phyloP scores from a whole-genome alignment of 352 stramenopile species.

The Pythium oligandrum region DNA sequence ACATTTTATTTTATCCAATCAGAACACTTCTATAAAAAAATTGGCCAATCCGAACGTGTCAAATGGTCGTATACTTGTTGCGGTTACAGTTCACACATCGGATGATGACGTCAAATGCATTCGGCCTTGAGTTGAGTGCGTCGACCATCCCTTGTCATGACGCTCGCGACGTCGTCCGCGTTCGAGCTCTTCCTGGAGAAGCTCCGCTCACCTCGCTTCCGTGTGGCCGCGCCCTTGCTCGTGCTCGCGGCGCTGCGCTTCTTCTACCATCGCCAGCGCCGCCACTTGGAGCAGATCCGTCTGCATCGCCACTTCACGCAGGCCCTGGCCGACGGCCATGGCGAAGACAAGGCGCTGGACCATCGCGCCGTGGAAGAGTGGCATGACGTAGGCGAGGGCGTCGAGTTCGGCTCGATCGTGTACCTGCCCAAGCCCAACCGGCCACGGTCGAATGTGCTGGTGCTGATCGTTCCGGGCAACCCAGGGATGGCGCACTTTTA shows the following conservation, averaged over 20 bases:
- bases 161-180: conserved; percentile 2
- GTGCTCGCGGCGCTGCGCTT: conserved; percentile 37
- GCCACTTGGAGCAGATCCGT: conserved; percentile 34
- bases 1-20: conserved; percentile 12
- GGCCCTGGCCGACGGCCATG: conserved; percentile 18
- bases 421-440: conserved; percentile 23
- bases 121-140: not conserved
- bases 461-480: conserved; percentile 66
- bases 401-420: conserved; percentile 38
- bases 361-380: conserved; percentile 36
- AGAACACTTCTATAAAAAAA: not conserved
- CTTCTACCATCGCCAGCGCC: conserved; percentile 36
- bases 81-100: not conserved
- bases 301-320: conserved; percentile 31
- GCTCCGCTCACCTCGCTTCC: conserved; percentile 19
- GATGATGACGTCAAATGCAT: not conserved
- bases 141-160: conserved; percentile 3
- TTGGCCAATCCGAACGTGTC: too few relatives aligned
- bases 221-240: conserved; percentile 28
- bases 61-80: conserved; percentile 3
- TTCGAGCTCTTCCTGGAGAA: conserved; percentile 3
- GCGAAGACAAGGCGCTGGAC: conserved; percentile 10
- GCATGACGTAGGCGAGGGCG: conserved; percentile 40
- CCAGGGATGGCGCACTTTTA: conserved; percentile 63
- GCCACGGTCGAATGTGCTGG: conserved; percentile 32